Base-by-base conservation (phyloP, 441 rosid genomes). In the Gossypium aridum region DNA sequence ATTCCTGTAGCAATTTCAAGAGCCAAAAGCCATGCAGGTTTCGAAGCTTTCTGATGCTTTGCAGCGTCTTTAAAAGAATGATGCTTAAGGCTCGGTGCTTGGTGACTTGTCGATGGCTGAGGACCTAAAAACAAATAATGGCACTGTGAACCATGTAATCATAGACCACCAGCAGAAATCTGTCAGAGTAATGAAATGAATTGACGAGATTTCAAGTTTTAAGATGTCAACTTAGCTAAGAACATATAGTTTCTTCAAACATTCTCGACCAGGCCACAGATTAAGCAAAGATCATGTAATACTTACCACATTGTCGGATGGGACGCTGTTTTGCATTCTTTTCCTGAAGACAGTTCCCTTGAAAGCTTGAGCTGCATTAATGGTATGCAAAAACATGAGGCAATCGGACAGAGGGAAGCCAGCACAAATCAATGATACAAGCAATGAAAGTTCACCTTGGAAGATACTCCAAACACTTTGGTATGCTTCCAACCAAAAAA, bases 1-100 rank as follows among this genome's bases (percentile, higher is more conserved):
- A 85, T 83, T 78, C 97, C 98, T 1, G 98, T 93, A 59, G 85
- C 89, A 64, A 96, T 87, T 85, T 96, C 99, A 73, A 94, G 82
- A 73, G 86, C 87, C 72, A 89, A 87, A 79, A 93, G 88, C 99
- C 98, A 96, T 34, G 81, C 70, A 55, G 99, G 98, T 83, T 80
- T 90, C 9, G 93, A 83, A 71, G 86, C 39, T 74, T 72, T 79
- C 61, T 65, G 90, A 77, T 85, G 92, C 79, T 84, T 87, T 69
- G 87, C 75, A 77, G 70, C 83, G 31, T 76, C 86, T 75, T 74
- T 82, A 70, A 83, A 69, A 77, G 92, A 72, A 70, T 9, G 86
- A 74, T 81, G 85, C 80, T 87, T 89, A 22, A 86, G 17, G 28
- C 63, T 80, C 16, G 77, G 59, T 70, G 77, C 79, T 75, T 78